phyloP scores from a whole-genome alignment of 768 basidiomycete genomes.

The Dacryopinax primogenitus region DNA sequence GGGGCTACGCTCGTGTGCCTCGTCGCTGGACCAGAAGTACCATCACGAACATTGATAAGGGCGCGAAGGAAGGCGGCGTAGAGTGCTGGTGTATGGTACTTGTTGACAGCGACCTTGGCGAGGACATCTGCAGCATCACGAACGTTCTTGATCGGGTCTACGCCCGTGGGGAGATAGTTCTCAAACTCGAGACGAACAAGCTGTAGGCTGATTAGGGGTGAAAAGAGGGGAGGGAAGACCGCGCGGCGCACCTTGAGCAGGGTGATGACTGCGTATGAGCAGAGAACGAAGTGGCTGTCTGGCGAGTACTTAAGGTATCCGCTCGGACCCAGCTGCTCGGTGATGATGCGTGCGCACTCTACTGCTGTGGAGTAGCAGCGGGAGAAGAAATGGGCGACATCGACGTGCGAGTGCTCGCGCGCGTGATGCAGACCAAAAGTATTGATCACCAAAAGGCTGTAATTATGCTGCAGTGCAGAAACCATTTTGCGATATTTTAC shows the following conservation, averaged over 20 bases:
- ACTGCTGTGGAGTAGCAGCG: conserved; percentile 62
- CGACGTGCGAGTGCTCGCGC: conserved; percentile 58
- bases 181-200: conserved; percentile 76
- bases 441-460: conserved; percentile 76
- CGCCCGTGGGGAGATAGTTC: conserved; percentile 58
- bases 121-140: conserved; percentile 72
- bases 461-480: conserved; percentile 68
- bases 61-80: conserved; percentile 75
- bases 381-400: conserved; percentile 74
- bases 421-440: conserved; percentile 96
- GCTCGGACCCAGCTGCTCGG: conserved; percentile 63
- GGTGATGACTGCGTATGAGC: conserved; percentile 84
- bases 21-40: conserved; percentile 8
- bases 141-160: conserved; percentile 53
- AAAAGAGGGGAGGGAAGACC: neutral
- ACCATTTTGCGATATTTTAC: conserved; percentile 35
- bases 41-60: conserved; percentile 46
- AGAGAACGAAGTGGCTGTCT: conserved; percentile 83
- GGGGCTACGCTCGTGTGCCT: neutral
- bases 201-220: conserved; percentile 29
- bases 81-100: conserved; percentile 77
- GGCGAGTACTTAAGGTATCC: conserved; percentile 74
- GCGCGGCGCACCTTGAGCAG: conserved; percentile 61
- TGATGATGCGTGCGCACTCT: conserved; percentile 54
- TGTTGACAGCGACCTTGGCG: conserved; percentile 61